Percentiles rank a stretch among this genome's conserved stretches.
Conservation (phyloP, 2,329 filamentous ascomycete species). For the Rhynchosporium agropyri region DNA sequence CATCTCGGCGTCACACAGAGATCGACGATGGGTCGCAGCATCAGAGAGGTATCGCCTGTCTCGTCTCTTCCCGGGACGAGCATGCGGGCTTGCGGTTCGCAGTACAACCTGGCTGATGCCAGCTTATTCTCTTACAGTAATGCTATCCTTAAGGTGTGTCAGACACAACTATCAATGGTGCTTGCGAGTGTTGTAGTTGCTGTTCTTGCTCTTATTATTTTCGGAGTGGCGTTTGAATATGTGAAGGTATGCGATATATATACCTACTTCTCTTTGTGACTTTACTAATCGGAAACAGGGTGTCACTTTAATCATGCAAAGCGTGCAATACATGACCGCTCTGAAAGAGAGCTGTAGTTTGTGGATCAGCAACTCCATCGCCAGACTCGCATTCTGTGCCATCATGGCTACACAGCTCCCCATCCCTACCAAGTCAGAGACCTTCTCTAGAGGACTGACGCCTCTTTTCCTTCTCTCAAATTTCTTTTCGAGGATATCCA, state of each 20-base stretch:
- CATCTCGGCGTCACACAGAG: constrained; percentile 1
- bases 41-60: not conserved
- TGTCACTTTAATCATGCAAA: not conserved
- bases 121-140: not conserved
- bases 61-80: constrained; percentile 13
- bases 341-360: constrained; percentile 3
- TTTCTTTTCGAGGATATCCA: not conserved
- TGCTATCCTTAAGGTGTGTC: constrained; percentile 4
- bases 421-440: not conserved
- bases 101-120: not conserved
- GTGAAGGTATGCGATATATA: constrained; percentile 7
- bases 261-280: not conserved
- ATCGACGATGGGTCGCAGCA: constrained; percentile 20
- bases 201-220: constrained; percentile 13
- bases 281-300: constrained; percentile 3
- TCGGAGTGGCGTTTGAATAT: not conserved
- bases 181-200: not conserved
- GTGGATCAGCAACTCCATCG: constrained; percentile 19
- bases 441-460: not conserved
- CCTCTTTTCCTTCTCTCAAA: constrained; percentile 6
- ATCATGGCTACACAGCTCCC: constrained; percentile 10
- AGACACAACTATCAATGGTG: too few relatives aligned
- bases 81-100: constrained; percentile 3
- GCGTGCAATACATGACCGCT: not conserved
- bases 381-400: constrained; percentile 14